Evolutionary conservation across 176 grass and related monocot species (phyloP), one percentile per base, ranked within the genome.

Genomic region (Pharus latifolius): DNA sequence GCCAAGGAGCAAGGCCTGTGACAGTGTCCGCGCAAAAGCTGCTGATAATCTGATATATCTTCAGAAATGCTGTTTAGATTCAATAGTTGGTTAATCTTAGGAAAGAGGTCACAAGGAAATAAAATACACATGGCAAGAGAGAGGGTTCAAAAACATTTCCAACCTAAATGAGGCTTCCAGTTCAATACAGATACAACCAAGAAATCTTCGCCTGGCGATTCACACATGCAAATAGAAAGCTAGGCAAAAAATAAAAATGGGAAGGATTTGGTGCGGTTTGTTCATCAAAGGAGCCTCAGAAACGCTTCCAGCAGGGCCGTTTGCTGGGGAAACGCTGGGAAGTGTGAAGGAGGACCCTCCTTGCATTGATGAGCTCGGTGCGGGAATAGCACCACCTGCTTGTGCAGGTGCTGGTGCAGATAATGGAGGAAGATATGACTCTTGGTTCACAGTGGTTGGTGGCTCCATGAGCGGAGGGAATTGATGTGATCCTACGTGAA

Each of bases 291-390:
- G 6, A 20, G 87, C 83, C 37, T 22, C 40, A 1, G 96, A 99
- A 73, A 72, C 56, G 63, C 82, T 99, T 59, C 90, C 87, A 37
- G 68, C 44, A 50, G 82, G 90, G 18, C 84, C 90, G 33, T 72
- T 76, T 34, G 79, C 72, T 1, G 11, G 30, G 52, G 96, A 81
- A 42, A 50, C 63, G 57, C 75, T 89, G 1, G 90, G 87, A 6
- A 86, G 53, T 1, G 76, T 65, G 48, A 86, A 80, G 43, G 87
- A 80, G 43, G 87, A 67, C 3, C 75, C 71, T 69, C 66, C 84
- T 5, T 83, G 84, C 65, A 60, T 35, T n/a, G 90, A 70, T 3
- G 95, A 78, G 26, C 31, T 83, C 6, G 96, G 87, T 42, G 86
- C 32, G 3, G 86, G 78, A 58, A 91, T 68, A 53, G 40, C 30